Conservation (phyloP, 805 yeast genomes). For the Wickerhamiella azyma region DNA sequence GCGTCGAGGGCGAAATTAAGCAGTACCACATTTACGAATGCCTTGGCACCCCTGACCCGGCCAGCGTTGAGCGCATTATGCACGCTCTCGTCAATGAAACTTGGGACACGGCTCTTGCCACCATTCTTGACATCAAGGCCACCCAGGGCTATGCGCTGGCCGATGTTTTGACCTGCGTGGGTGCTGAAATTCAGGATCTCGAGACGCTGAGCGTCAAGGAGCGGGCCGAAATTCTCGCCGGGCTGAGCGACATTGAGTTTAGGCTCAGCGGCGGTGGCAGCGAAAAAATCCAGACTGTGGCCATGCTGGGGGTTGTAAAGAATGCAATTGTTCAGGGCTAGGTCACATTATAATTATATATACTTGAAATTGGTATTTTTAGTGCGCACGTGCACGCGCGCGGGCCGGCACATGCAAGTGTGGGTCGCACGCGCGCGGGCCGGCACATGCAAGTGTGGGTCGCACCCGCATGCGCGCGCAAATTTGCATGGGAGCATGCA, state of each 20-base stretch:
- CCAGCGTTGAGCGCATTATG: conserved; percentile 60
- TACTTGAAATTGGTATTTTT: too few relatives aligned
- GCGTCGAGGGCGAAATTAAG: conserved; percentile 48
- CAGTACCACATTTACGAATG: conserved; percentile 78
- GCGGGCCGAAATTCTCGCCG: conserved; percentile 49
- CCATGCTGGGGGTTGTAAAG: conserved; percentile 77
- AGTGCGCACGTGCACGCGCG: too few relatives aligned
- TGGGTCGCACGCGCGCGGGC: too few relatives aligned
- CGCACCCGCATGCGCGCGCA: too few relatives aligned
- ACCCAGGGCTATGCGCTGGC: conserved; percentile 79
- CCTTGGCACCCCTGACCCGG: conserved; percentile 90
- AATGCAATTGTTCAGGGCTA: conserved; percentile 33
- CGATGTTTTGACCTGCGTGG: conserved; percentile 67
- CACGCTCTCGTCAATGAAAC: conserved; percentile 73
- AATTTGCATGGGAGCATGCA: too few relatives aligned
- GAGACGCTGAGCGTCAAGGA: conserved; percentile 46
- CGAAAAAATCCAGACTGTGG: conserved; percentile 80
- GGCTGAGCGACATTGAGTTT: conserved; percentile 79
- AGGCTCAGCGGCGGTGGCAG: conserved; percentile 86
- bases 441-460: too few relatives aligned
- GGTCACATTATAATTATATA: not conserved
- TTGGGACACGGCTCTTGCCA: conserved; percentile 64
- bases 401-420: too few relatives aligned
- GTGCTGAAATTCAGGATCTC: conserved; percentile 52
- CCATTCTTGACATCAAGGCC: conserved; percentile 51